Base-by-base conservation (phyloP, 768 basidiomycete species). In the Gautieria morchelliformis region DNA sequence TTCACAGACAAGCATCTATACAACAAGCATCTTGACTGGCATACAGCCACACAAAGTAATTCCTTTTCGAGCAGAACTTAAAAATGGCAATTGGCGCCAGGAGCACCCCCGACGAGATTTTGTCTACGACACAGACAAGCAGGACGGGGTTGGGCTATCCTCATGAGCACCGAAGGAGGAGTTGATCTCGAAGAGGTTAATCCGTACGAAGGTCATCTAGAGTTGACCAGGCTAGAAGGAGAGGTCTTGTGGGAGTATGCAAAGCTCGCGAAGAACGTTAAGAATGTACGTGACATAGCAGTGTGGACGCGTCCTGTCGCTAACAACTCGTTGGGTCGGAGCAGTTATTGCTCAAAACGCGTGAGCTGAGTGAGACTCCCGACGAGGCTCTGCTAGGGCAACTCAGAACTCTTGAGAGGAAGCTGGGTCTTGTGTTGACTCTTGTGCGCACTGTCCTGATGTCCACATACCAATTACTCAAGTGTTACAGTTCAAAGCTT, bases 361-460 rank as follows among this genome's bases (percentile, higher is more conserved):
- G 81, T 61, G 71, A 72, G 40, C 75, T 95, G 59, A 78, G 83
- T 53, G 82, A 87, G 58, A 77, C 81, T 50, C 93, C 93, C 1
- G 90, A 96, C 66, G 80, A 87, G 60, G 74, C 75, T 52, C 78
- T 97, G 65, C 73, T 97, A 32, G 75, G 78, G 52, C 84, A 86
- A 52, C 72, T 99, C 30, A 78, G 93, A 39, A 76, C 81, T 6
- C 74, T 99, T 47, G 95, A 98, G 67, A 82, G 87, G 69, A 95
- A 96, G 70, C 93, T 99, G 87, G 91, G 89, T 8, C 76, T 99
- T 54, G 93, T 97, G 0, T 71, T 97, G 68, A 98, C 94, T 0
- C 72, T 99, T 70, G 93, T 93, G 66, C 61, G 81, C 72, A 15
- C 32, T 42, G 33, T 46, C 27, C 30, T 61, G 33, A 1, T 41